phyloP scores from a whole-genome alignment of 306 rosid species.

The Begonia fuchsioides region DNA sequence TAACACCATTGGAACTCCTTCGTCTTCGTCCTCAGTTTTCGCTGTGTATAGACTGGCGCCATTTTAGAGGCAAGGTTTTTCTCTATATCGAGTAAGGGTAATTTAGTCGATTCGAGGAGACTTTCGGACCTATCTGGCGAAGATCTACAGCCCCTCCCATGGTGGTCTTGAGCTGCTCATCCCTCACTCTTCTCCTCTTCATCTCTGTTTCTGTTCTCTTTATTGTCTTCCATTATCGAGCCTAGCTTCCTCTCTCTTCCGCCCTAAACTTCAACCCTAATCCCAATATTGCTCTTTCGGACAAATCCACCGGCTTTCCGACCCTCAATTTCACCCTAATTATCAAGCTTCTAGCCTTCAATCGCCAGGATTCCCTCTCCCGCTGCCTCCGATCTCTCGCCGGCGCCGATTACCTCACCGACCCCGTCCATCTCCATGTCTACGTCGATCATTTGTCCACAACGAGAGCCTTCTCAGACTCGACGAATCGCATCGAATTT shows the following conservation, averaged over 20 bases:
- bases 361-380: constrained; percentile 58
- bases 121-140: too few species aligned
- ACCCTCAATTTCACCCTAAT: constrained; percentile 35
- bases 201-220: constrained; percentile 16
- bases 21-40: too few species aligned
- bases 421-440: constrained; percentile 59
- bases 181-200: constrained; percentile 48
- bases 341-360: constrained; percentile 64
- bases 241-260: constrained; percentile 6
- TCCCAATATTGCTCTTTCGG: constrained; percentile 12
- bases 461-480: constrained; percentile 21
- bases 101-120: too few species aligned
- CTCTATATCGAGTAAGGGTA: too few species aligned
- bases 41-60: too few species aligned
- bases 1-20: too few species aligned
- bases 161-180: neutral
- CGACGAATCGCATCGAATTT: constrained; percentile 36
- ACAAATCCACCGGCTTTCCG: constrained; percentile 9
- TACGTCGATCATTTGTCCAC: constrained; percentile 48
- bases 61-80: too few species aligned
- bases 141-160: too few species aligned
- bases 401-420: constrained; percentile 67
- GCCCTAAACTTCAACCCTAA: constrained; percentile 20
- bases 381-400: constrained; percentile 85
- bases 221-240: constrained; percentile 23